Percentiles rank a stretch among this genome's conserved stretches.
Conservation (phyloP, 495 filamentous ascomycete species). For the Penicillium paradoxum region DNA sequence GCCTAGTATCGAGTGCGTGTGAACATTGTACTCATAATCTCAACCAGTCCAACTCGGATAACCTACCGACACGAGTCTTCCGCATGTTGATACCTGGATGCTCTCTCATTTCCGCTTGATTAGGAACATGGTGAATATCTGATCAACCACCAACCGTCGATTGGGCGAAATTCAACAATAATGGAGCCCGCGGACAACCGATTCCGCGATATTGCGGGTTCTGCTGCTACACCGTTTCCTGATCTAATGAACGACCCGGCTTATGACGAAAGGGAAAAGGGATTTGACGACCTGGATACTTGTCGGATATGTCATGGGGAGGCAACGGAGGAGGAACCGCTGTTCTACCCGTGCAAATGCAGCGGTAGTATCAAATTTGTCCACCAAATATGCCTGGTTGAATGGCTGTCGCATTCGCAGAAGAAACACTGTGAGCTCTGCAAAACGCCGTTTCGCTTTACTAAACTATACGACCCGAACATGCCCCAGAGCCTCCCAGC, state of each 20-base stretch:
- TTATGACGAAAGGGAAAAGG: slow-evolving; percentile 42
- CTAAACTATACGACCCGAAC: slow-evolving; percentile 87
- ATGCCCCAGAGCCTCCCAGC: slow-evolving; percentile 83
- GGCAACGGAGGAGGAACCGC: slow-evolving; percentile 72
- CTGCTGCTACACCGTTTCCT: slow-evolving; percentile 27
- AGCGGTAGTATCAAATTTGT: slow-evolving; percentile 98
- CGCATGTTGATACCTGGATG: slow-evolving; percentile 1
- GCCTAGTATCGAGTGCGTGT: background rate
- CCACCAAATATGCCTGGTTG: slow-evolving; percentile 95
- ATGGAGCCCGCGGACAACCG: slow-evolving; percentile 27
- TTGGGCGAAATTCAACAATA: slow-evolving; percentile 11
- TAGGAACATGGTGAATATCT: slow-evolving; percentile 22
- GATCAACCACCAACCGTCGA: slow-evolving; percentile 19
- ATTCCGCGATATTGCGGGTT: slow-evolving; percentile 13
- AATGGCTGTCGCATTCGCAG: slow-evolving; percentile 95
- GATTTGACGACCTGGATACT: slow-evolving; percentile 59
- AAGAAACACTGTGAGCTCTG: slow-evolving; percentile 99
- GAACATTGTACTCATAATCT: background rate
- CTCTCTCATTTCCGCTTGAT: background rate
- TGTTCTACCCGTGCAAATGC: slow-evolving; percentile 98
- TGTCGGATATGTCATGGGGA: slow-evolving; percentile 96
- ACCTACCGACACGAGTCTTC: background rate
- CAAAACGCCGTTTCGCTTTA: slow-evolving; percentile 97
- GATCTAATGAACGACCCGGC: slow-evolving; percentile 66
- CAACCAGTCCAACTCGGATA: background rate